These are phyloP conservation scores for Mycena olivaceomarginata DNA, from an alignment of 768 basidiomycete genomes.

Conservation along the genomic window DNA sequence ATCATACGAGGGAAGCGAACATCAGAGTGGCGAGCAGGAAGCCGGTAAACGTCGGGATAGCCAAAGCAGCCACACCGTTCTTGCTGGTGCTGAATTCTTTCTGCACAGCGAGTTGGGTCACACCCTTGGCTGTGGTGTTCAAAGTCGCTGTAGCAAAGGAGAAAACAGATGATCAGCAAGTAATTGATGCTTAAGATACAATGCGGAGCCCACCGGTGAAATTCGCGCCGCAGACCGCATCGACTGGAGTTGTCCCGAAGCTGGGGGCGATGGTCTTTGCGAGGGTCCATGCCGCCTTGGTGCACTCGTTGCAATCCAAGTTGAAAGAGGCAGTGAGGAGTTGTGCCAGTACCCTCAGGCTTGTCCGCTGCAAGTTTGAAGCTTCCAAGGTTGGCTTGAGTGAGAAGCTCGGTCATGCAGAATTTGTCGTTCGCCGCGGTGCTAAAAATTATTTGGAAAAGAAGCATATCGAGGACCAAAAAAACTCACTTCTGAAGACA, in stretches of 20 bases:
- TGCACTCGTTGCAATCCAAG: slow-evolving; percentile 9
- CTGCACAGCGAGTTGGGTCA: not conserved
- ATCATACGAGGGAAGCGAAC: too few species aligned
- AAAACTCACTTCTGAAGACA: slow-evolving; percentile 1
- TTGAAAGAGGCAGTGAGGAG: not conserved
- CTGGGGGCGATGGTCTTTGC: not conserved
- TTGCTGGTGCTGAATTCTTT: not conserved
- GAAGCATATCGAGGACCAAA: not conserved
- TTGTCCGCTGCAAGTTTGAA: not conserved
- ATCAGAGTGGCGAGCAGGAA: too few species aligned
- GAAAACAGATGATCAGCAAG: not conserved
- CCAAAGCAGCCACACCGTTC: too few species aligned
- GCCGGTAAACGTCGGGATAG: too few species aligned
- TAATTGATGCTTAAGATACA: not conserved
- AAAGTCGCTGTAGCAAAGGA: not conserved
- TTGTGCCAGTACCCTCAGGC: not conserved
- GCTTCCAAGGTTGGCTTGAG: not conserved
- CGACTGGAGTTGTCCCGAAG: not conserved
- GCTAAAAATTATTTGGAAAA: not conserved
- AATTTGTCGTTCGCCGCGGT: not conserved
- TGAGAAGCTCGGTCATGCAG: slow-evolving; percentile 4
- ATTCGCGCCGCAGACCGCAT: not conserved
- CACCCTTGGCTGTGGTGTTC: not conserved
- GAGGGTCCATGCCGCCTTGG: not conserved
- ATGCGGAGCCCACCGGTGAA: not conserved